A percentile compares a stretch with the other conserved stretches of the same genome.
phyloP scores from a whole-genome alignment of 495 filamentous ascomycete genomes.

The Aspergillus cristatus region DNA sequence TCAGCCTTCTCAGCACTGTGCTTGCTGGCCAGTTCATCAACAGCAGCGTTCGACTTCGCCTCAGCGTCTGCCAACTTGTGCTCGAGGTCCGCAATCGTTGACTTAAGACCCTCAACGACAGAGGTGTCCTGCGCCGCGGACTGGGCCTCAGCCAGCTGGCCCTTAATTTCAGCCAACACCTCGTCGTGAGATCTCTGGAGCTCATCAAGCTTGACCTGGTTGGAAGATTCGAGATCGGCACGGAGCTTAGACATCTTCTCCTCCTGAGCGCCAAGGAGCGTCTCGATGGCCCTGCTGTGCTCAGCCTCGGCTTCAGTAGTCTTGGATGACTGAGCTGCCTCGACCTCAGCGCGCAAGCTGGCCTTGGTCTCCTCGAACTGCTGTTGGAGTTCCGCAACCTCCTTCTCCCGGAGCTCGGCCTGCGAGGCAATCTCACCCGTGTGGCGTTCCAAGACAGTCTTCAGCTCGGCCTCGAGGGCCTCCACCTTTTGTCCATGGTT shows the following conservation, averaged over 20 bases:
- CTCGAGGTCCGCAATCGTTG: slow-evolving; percentile 28
- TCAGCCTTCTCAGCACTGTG: slow-evolving; percentile 26
- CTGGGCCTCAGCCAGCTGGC: slow-evolving; percentile 29
- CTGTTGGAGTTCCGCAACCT: slow-evolving; percentile 27
- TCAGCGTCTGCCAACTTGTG: slow-evolving; percentile 28
- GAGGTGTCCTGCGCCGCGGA: slow-evolving; percentile 31
- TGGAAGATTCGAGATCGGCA: slow-evolving; percentile 28
- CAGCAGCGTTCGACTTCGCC: slow-evolving; percentile 19
- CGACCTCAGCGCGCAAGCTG: slow-evolving; percentile 26
- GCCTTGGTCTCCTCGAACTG: slow-evolving; percentile 25
- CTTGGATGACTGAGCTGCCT: slow-evolving; percentile 22
- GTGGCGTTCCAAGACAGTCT: slow-evolving; percentile 22
- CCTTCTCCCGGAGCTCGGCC: slow-evolving; percentile 21
- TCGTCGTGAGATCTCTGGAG: slow-evolving; percentile 32
- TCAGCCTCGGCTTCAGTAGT: slow-evolving; percentile 31
- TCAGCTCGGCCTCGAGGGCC: slow-evolving; percentile 28
- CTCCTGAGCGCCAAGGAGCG: slow-evolving; percentile 37
- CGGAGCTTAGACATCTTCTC: slow-evolving; percentile 28
- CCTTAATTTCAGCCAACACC: slow-evolving; percentile 20
- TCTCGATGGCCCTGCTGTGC: slow-evolving; percentile 36
- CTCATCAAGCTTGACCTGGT: slow-evolving; percentile 29
- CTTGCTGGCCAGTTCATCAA: slow-evolving; percentile 22
- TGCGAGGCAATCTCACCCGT: slow-evolving; percentile 25
- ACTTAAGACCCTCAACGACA: slow-evolving; percentile 25
- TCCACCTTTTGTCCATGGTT: slow-evolving; percentile 24